Conservation (phyloP, 2,329 filamentous ascomycete species). For the Parastagonospora nodorum region DNA sequence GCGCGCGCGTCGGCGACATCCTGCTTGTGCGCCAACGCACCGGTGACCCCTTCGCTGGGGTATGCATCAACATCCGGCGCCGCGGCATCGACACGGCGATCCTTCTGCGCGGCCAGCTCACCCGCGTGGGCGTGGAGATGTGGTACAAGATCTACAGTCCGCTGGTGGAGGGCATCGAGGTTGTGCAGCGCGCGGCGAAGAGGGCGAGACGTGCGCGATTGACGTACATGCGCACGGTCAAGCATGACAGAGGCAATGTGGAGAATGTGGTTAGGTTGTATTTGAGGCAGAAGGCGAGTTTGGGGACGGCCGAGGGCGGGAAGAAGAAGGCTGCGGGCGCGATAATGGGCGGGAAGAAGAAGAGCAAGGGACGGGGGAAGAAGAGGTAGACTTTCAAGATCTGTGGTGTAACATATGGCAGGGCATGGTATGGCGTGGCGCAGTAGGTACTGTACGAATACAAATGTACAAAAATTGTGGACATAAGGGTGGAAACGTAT, state of each 20-base stretch:
- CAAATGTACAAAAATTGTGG: no score
- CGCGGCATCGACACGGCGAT: conserved; percentile 87
- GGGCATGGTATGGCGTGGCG: neutral
- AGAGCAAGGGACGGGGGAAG: conserved; percentile 38
- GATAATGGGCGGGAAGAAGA: conserved; percentile 29
- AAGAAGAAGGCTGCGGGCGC: conserved; percentile 35
- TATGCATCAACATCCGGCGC: conserved; percentile 83
- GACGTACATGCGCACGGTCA: conserved; percentile 76
- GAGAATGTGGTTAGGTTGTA: conserved; percentile 46
- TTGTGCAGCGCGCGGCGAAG: conserved; percentile 85
- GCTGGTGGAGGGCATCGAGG: conserved; percentile 86
- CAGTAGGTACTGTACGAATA: neutral
- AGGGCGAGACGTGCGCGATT: conserved; percentile 83
- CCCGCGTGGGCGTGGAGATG: conserved; percentile 90
- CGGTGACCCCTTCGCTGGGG: conserved; percentile 87
- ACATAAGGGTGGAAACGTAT: no score
- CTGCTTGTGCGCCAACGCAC: conserved; percentile 85
- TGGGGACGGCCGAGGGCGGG: conserved; percentile 35
- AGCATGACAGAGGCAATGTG: conserved; percentile 46
- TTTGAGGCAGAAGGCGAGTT: conserved; percentile 43
- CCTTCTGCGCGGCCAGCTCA: conserved; percentile 82
- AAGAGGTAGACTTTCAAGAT: conserved; percentile 25
- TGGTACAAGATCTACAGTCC: conserved; percentile 96
- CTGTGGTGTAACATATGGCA: neutral
- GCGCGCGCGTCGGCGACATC: conserved; percentile 84